phyloP scores from a whole-genome alignment of 2,329 filamentous ascomycete genomes.

The Cytospora piceae region DNA sequence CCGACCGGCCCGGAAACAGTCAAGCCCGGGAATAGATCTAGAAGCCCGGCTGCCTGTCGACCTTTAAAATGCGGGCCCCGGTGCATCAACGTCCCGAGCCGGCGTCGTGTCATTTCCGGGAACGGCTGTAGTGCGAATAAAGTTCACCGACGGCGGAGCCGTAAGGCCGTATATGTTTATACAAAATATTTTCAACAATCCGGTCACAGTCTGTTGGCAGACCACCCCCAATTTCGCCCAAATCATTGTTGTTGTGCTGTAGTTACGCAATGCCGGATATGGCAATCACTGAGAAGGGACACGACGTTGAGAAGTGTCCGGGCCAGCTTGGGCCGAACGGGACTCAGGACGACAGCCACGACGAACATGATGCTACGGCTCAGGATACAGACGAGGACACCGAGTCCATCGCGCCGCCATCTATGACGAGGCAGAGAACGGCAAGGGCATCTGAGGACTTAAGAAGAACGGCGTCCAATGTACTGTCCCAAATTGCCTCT shows the following conservation, averaged over 20 bases:
- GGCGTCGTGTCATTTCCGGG: not conserved
- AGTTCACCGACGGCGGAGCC: constrained; percentile 1
- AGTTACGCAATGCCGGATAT: not conserved
- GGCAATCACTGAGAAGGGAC: not conserved
- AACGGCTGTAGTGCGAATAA: not conserved
- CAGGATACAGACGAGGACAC: constrained; percentile 9
- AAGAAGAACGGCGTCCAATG: constrained; percentile 28
- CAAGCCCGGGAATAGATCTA: not conserved
- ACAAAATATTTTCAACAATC: not conserved
- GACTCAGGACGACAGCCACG: constrained; percentile 1
- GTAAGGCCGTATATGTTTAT: not conserved
- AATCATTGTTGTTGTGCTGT: not conserved
- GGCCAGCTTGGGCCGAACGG: not conserved
- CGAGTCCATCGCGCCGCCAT: constrained; percentile 9
- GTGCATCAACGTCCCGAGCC: constrained; percentile 3
- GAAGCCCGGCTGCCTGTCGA: not conserved
- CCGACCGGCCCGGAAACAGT: not conserved
- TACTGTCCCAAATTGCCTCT: constrained; percentile 29
- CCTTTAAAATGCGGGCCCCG: not conserved
- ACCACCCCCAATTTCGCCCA: no score
- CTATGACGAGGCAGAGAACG: constrained; percentile 16
- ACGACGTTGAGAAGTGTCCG: not conserved
- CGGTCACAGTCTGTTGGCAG: not conserved
- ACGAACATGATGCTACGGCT: constrained; percentile 7
- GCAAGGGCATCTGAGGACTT: constrained; percentile 23